A percentile compares a stretch with the other conserved stretches of the same genome.
Conservation (phyloP, 2,329 filamentous ascomycete species). For the Fusarium sp. region DNA sequence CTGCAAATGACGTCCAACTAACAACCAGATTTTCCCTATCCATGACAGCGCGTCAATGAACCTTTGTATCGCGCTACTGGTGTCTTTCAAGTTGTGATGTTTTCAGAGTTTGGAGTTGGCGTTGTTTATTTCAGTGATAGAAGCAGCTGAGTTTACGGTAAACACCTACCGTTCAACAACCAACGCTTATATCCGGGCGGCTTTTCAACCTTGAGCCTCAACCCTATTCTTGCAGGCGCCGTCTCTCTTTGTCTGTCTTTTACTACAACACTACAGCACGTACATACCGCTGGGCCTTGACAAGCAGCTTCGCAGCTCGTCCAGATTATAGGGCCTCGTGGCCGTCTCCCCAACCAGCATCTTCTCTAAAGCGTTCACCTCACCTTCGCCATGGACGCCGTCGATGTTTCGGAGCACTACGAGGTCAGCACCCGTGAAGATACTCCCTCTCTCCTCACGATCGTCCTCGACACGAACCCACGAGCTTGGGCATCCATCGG, state of each 20-base stretch:
- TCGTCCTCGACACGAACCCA: conserved; percentile 96
- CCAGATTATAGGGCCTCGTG: conserved; percentile 52
- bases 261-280: neutral
- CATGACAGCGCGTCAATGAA: conserved; percentile 18
- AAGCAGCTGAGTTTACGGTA: conserved; percentile 1
- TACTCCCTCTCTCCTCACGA: conserved; percentile 85
- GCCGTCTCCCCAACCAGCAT: conserved; percentile 45
- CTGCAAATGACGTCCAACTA: conserved; percentile 37
- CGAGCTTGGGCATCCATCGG: conserved; percentile 90
- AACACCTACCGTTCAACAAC: conserved; percentile 10
- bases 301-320: neutral
- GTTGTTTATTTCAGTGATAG: conserved; percentile 3
- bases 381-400: conserved; percentile 63
- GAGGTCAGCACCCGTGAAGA: conserved; percentile 69
- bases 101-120: conserved; percentile 3
- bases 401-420: conserved; percentile 74
- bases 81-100: neutral
- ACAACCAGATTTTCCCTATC: conserved; percentile 9
- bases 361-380: conserved; percentile 35
- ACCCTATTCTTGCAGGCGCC: conserved; percentile 5
- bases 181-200: conserved; percentile 17
- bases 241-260: neutral
- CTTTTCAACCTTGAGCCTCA: conserved; percentile 28
- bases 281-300: neutral
- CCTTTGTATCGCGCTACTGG: neutral